Conservation (phyloP, 805 yeast genomes). For the Ogataea parapolymorpha region DNA sequence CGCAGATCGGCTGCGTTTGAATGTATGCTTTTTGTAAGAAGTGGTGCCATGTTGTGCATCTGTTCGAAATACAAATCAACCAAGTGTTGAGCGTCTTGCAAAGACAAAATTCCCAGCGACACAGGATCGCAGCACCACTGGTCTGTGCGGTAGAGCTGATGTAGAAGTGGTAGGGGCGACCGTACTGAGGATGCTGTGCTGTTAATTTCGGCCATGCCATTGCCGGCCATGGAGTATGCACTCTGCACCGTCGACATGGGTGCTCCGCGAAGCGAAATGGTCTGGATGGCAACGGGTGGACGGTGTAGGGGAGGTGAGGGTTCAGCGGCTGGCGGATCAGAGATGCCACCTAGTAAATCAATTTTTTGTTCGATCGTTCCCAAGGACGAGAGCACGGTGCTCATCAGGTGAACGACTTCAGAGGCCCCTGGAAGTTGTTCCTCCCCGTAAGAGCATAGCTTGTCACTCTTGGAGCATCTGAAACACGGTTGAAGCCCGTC, state of each 20-base stretch:
- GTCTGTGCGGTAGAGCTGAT: constrained; percentile 4
- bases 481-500: constrained; percentile 7
- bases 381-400: background rate
- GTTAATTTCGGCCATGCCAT: no score
- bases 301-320: constrained; percentile 1
- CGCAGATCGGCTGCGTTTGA: constrained; percentile 14
- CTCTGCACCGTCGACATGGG: constrained; percentile 18
- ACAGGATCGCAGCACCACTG: constrained; percentile 18
- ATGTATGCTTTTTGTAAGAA: constrained; percentile 14
- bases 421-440: background rate
- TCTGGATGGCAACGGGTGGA: constrained; percentile 11
- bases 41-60: constrained; percentile 17
- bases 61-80: constrained; percentile 14
- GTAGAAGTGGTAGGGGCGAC: constrained; percentile 11
- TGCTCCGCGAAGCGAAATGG: constrained; percentile 12
- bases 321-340: no score
- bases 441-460: background rate
- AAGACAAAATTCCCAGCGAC: constrained; percentile 7
- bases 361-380: background rate
- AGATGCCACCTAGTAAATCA: background rate
- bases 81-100: constrained; percentile 13
- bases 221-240: constrained; percentile 5
- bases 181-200: background rate
- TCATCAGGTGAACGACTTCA: constrained; percentile 1
- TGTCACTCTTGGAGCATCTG: background rate